A percentile compares a stretch with the other conserved stretches of the same genome.
Conservation (phyloP, 345 rosid genomes). For the Camelina hispida region DNA sequence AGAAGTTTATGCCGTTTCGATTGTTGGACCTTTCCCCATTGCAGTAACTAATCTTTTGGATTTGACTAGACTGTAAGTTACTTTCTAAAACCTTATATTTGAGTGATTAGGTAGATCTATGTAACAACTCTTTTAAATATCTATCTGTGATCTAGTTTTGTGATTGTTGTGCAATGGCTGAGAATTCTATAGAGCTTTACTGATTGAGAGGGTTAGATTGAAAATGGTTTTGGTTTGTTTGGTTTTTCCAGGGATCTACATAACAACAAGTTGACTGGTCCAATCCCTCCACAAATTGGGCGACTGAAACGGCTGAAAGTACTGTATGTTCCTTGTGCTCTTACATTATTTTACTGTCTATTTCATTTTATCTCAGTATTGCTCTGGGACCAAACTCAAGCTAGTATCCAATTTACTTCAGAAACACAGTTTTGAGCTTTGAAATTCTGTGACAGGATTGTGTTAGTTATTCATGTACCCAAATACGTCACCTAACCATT, state of each 20-base stretch:
- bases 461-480: neutral
- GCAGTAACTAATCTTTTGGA: constrained; percentile 96
- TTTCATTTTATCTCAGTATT: neutral
- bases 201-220: neutral
- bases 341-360: neutral
- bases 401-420: neutral
- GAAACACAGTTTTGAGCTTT: neutral
- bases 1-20: constrained; percentile 95
- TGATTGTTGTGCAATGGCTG: neutral
- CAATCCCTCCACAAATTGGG: constrained; percentile 96
- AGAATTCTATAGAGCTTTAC: neutral
- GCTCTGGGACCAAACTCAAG: constrained; percentile 2
- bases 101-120: neutral
- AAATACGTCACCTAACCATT: constrained; percentile 9
- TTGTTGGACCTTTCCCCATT: constrained; percentile 95
- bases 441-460: neutral
- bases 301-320: constrained; percentile 79
- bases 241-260: constrained; percentile 80
- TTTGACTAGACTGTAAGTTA: constrained; percentile 80
- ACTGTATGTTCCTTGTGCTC: constrained; percentile 57
- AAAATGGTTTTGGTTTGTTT: constrained; percentile 28
- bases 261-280: constrained; percentile 95
- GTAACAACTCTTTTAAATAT: neutral
- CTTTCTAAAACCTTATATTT: neutral
- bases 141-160: neutral